Conservation (phyloP, 352 stramenopile genomes). For the Globisporangium sylvaticum region DNA sequence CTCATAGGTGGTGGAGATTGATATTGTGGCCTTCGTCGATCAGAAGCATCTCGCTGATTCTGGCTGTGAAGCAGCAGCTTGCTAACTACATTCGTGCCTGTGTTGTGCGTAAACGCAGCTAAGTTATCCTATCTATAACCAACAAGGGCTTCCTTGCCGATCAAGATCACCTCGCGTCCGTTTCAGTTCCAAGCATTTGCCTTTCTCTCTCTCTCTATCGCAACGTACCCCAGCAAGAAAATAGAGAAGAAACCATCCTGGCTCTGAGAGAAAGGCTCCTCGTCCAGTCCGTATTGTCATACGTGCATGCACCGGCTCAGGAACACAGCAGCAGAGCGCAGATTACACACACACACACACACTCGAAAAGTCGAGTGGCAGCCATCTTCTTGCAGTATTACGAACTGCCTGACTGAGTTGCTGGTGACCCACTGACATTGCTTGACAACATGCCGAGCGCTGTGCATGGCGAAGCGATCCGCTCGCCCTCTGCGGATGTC, state of each 20-base stretch:
- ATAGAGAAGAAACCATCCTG: background rate
- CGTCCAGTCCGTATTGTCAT: background rate
- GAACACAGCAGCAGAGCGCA: background rate
- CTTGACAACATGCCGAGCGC: slow-evolving; percentile 6
- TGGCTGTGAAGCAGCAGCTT: no score
- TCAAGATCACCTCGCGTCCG: background rate
- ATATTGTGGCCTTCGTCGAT: no score
- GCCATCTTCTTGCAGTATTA: background rate
- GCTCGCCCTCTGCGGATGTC: background rate
- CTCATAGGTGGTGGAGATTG: no score
- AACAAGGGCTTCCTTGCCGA: no score
- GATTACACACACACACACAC: no score
- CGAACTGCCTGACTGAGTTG: background rate
- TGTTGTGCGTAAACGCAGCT: no score
- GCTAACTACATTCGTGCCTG: no score
- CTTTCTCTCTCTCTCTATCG: background rate
- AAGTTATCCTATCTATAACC: no score
- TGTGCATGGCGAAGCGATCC: background rate
- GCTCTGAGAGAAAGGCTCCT: background rate
- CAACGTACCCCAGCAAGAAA: background rate
- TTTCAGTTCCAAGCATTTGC: background rate
- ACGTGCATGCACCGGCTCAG: background rate
- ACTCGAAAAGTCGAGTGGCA: background rate
- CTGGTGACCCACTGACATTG: background rate
- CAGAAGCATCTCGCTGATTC: no score